Base-by-base conservation (phyloP, 1,139 yeast species). In the Blastobotrys proliferans region DNA sequence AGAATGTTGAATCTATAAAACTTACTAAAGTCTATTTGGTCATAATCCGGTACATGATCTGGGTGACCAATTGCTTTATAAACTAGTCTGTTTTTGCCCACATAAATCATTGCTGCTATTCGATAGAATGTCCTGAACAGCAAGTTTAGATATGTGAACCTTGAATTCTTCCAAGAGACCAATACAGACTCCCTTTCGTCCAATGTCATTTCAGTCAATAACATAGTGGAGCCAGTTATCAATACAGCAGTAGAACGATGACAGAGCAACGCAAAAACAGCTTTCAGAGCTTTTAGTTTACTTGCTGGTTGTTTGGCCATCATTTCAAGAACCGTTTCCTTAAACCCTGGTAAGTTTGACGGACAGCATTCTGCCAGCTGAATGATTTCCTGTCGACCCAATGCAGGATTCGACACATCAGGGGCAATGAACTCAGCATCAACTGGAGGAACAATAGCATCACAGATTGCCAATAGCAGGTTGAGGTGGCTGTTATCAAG, bases 331-430 rank as follows among this genome's bases (percentile, higher is more conserved):
- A 47, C 44, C 2, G 30, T 14, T 16, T 35, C 43, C 14, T 43
- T 35, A 40, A 48, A 53, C 20, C 44, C 60, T 50, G 68, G 63
- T 45, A 56, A 44, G 50, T 38, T 48, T 52, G 47, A 54, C 46
- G 50, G 55, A 51, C 39, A 40, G 53, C 40, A 39, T 45, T 32
- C 36, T 44, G 44, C 55, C 13, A 48, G 36, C 19, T 51, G 44
- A n/a, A n/a, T n/a, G n/a, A n/a, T n/a, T 10, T 48, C 51, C n/a
- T 41, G 43, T n/a, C 47, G 30, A 9, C 44, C 44, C 19, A 29
- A 39, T 6, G 44, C 47, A 24, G 44, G 44, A 20, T 36, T 34
- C 13, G 55, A 24, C 11, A 37, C 46, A 16, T 37, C 40, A 5
- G 41, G 26, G 20, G 31, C 35, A 18, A 55, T 27, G 11, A 36